phyloP scores from a whole-genome alignment of 2,329 filamentous ascomycete species.

The Balansia obtecta region DNA sequence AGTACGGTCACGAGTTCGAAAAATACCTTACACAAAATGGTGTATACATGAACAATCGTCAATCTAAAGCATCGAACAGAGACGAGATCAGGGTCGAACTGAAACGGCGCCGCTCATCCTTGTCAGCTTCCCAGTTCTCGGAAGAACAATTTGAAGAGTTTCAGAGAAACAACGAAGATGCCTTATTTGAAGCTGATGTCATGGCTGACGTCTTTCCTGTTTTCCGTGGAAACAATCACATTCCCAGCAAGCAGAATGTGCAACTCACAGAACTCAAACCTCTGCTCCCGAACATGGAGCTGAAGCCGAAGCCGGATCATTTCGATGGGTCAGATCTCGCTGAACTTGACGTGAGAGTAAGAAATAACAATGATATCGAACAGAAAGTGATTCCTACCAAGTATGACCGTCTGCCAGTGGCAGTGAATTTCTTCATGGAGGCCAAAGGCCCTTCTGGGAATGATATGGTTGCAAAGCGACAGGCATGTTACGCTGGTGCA shows the following conservation, averaged over 20 bases:
- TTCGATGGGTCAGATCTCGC: constrained; percentile 21
- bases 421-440: constrained; percentile 27
- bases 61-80: background rate
- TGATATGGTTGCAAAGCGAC: constrained; percentile 15
- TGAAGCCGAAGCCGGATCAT: constrained; percentile 18
- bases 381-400: constrained; percentile 21
- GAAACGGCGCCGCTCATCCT: background rate
- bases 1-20: background rate
- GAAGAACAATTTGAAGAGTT: background rate
- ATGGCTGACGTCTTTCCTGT: background rate
- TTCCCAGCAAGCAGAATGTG: background rate
- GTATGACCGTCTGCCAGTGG: constrained; percentile 11
- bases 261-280: background rate
- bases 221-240: background rate
- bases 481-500: constrained; percentile 23
- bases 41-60: background rate
- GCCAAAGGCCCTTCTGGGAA: constrained; percentile 22
- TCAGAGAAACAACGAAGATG: background rate
- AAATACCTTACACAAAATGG: background rate
- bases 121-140: background rate
- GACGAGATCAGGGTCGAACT: background rate
- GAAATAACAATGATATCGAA: constrained; percentile 6
- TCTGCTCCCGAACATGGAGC: constrained; percentile 13
- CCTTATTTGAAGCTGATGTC: background rate
- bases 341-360: constrained; percentile 10